Percentiles rank a stretch among this genome's conserved stretches.
phyloP scores from a whole-genome alignment of 352 stramenopile species.

The Phytophthora capsici region DNA sequence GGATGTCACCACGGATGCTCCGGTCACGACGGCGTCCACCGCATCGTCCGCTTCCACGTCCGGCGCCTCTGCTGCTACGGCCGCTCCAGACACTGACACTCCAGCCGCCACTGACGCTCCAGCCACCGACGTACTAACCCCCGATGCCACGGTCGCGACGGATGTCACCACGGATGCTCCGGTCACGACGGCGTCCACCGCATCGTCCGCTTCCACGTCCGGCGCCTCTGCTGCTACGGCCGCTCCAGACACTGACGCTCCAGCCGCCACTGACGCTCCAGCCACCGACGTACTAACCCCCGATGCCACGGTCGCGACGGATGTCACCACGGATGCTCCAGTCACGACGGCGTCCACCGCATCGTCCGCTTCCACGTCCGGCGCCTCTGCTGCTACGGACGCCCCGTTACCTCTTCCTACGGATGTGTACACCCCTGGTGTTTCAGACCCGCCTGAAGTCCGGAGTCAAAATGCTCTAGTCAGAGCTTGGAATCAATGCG shows the following conservation, averaged over 20 bases:
- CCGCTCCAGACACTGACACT: background rate
- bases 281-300: background rate
- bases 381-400: background rate
- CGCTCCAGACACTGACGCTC: too few species aligned
- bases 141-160: too few species aligned
- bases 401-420: too few species aligned
- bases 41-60: background rate
- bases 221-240: too few species aligned
- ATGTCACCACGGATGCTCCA: too few species aligned
- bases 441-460: too few species aligned
- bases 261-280: background rate
- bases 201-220: too few species aligned
- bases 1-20: background rate
- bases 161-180: background rate
- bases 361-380: too few species aligned
- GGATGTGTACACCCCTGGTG: background rate
- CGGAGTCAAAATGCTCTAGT: background rate
- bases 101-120: background rate
- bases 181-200: too few species aligned
- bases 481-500: conserved; percentile 37
- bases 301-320: background rate
- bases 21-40: background rate
- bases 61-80: background rate
- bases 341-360: too few species aligned
- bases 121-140: background rate